Percentiles rank a stretch among this genome's conserved stretches.
phyloP scores from a whole-genome alignment of 805 yeast genomes.

The Candida odintsovae region DNA sequence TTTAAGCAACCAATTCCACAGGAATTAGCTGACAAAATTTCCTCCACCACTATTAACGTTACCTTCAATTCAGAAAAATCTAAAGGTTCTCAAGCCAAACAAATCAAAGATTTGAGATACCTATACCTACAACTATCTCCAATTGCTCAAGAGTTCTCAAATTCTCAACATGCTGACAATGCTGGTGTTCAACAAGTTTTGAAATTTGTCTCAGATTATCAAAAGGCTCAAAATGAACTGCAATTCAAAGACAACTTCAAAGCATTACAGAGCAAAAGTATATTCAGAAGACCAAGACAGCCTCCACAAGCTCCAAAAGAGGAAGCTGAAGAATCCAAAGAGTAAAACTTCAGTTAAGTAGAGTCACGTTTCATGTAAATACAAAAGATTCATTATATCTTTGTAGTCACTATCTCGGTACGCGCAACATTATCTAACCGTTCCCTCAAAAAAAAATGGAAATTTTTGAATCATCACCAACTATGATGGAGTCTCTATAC shows the following conservation, averaged over 20 bases:
- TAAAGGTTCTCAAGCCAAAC: slow-evolving; percentile 6
- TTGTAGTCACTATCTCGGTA: neutral
- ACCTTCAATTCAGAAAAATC: neutral
- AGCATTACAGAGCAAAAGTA: slow-evolving; percentile 9
- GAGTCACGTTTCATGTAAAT: neutral
- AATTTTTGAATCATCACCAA: neutral
- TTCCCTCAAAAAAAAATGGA: neutral
- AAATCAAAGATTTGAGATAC: slow-evolving; percentile 11
- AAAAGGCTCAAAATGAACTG: slow-evolving; percentile 7
- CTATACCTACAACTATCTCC: slow-evolving; percentile 21
- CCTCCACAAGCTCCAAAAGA: neutral
- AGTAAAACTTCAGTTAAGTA: neutral
- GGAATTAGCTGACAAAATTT: slow-evolving; percentile 5
- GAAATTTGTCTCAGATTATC: slow-evolving; percentile 8
- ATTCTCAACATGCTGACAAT: neutral
- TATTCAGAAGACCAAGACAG: slow-evolving; percentile 2
- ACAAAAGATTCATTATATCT: too few relatives aligned
- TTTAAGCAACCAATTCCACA: slow-evolving; percentile 8
- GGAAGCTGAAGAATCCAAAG: neutral
- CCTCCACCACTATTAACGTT: neutral
- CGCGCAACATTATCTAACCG: neutral
- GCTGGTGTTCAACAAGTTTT: neutral
- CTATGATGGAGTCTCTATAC: too few relatives aligned
- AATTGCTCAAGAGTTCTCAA: slow-evolving; percentile 13
- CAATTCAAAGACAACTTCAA: slow-evolving; percentile 2